Conservation (phyloP, 2,329 filamentous ascomycete species). For the Cryphonectria carpinicola region DNA sequence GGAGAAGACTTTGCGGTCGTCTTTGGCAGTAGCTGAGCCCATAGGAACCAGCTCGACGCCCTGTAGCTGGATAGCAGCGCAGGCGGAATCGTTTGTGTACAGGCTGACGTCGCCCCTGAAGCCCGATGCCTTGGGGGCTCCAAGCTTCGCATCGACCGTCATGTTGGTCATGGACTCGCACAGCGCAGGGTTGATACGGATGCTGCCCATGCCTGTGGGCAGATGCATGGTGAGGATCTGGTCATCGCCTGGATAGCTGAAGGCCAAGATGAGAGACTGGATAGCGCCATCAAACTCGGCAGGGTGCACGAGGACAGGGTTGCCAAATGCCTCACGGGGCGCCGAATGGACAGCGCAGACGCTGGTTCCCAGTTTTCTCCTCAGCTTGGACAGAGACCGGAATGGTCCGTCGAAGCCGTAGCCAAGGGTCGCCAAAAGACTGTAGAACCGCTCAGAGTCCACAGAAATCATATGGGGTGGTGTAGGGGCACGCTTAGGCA, state of each 20-base stretch:
- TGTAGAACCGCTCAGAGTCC: constrained; percentile 25
- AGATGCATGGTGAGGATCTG: constrained; percentile 17
- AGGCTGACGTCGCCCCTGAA: constrained; percentile 24
- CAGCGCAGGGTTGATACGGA: constrained; percentile 17
- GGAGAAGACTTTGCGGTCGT: constrained; percentile 13
- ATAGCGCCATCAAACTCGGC: constrained; percentile 19
- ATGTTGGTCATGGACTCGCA: constrained; percentile 5
- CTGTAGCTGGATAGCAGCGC: constrained; percentile 20
- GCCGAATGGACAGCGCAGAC: constrained; percentile 5
- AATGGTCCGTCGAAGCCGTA: constrained; percentile 25
- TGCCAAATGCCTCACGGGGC: neutral
- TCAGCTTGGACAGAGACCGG: constrained; percentile 9
- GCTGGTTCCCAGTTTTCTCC: constrained; percentile 1
- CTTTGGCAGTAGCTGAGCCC: neutral
- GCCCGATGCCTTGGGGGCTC: neutral
- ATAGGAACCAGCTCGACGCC: constrained; percentile 4
- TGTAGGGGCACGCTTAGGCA: neutral
- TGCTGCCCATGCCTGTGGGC: constrained; percentile 13
- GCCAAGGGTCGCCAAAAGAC: constrained; percentile 20
- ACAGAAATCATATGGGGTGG: constrained; percentile 7
- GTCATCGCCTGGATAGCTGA: constrained; percentile 16
- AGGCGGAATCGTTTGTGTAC: constrained; percentile 11
- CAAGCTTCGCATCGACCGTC: constrained; percentile 6
- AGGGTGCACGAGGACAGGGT: constrained; percentile 21
- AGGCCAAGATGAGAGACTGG: constrained; percentile 19